A percentile compares a stretch with the other conserved stretches of the same genome.
phyloP scores from a whole-genome alignment of 1,284 basidiomycete species.

The Ceratorhiza oryzae-sativae region DNA sequence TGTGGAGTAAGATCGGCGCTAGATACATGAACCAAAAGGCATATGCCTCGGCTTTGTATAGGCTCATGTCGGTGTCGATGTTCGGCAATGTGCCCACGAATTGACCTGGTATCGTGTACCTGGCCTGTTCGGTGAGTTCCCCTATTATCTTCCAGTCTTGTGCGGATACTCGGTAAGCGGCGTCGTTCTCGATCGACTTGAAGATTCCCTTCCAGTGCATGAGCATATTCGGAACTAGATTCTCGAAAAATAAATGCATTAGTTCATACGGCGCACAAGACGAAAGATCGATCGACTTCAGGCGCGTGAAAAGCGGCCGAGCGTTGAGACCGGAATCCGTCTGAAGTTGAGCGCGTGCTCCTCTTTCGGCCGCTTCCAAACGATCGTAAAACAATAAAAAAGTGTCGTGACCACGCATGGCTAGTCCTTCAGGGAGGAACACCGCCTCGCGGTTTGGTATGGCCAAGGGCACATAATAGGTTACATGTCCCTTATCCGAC shows the following conservation, averaged over 20 bases:
- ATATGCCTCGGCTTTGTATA: constrained; percentile 52
- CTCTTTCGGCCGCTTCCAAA: constrained; percentile 2
- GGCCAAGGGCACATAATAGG: constrained; percentile 37
- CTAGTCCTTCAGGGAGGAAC: neutral
- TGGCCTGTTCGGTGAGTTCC: constrained; percentile 46
- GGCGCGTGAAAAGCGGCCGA: constrained; percentile 6
- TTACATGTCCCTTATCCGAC: neutral
- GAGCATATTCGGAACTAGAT: constrained; percentile 31
- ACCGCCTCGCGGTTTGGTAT: neutral
- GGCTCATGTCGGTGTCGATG: constrained; percentile 44
- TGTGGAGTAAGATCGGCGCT: constrained; percentile 47
- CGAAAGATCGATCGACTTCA: constrained; percentile 47
- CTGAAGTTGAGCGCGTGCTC: neutral
- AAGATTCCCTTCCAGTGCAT: constrained; percentile 50
- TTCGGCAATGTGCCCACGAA: constrained; percentile 49
- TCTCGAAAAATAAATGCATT: constrained; percentile 48
- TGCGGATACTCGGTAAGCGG: constrained; percentile 36
- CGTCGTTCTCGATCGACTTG: constrained; percentile 47
- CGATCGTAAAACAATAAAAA: constrained; percentile 1
- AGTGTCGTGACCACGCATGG: constrained; percentile 27
- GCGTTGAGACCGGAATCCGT: constrained; percentile 28
- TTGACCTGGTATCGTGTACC: constrained; percentile 48
- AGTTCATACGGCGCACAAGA: constrained; percentile 47
- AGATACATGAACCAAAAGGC: constrained; percentile 52
- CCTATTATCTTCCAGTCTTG: constrained; percentile 50